These are phyloP conservation scores for Exophiala sp. DNA, from an alignment of 2,329 filamentous ascomycete genomes.

Conservation along the genomic window DNA sequence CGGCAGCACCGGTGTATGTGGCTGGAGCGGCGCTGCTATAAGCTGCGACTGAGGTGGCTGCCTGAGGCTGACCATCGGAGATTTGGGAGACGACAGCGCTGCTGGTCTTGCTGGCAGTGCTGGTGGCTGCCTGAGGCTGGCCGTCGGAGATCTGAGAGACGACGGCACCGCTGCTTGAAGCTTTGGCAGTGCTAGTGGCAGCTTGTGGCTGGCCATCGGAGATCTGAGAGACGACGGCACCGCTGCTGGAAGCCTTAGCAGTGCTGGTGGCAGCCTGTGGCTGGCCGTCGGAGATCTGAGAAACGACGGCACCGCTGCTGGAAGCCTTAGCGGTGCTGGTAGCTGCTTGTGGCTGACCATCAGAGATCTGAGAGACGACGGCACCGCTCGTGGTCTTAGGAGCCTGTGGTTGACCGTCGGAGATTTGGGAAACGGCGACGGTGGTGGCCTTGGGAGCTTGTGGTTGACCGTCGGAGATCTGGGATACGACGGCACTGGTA, in stretches of 20 bases:
- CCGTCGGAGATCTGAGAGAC: constrained; percentile 16
- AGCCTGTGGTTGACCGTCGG: constrained; percentile 23
- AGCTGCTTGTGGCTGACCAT: constrained; percentile 31
- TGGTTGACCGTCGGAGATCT: constrained; percentile 19
- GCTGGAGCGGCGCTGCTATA: constrained; percentile 35
- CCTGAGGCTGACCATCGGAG: constrained; percentile 23
- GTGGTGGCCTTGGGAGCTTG: constrained; percentile 10
- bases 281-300: constrained; percentile 35
- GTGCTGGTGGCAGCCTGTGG: constrained; percentile 38
- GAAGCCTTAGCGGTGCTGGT: constrained; percentile 32
- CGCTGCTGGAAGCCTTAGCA: constrained; percentile 27
- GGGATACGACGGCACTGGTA: constrained; percentile 12
- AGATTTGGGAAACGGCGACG: constrained; percentile 38
- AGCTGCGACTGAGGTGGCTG: constrained; percentile 13
- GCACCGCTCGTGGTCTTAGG: constrained; percentile 30
- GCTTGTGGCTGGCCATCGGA: constrained; percentile 50
- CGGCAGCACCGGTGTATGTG: constrained; percentile 22
- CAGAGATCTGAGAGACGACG: constrained; percentile 29
- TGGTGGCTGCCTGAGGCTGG: constrained; percentile 17
- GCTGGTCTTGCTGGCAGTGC: too few relatives aligned
- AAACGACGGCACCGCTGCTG: constrained; percentile 38
- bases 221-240: constrained; percentile 34
- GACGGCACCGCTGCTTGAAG: constrained; percentile 26
- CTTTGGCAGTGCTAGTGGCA: constrained; percentile 2
- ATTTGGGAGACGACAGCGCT: constrained; percentile 23